Conservation (phyloP, 345 rosid genomes). For the Moringa oleifera region DNA sequence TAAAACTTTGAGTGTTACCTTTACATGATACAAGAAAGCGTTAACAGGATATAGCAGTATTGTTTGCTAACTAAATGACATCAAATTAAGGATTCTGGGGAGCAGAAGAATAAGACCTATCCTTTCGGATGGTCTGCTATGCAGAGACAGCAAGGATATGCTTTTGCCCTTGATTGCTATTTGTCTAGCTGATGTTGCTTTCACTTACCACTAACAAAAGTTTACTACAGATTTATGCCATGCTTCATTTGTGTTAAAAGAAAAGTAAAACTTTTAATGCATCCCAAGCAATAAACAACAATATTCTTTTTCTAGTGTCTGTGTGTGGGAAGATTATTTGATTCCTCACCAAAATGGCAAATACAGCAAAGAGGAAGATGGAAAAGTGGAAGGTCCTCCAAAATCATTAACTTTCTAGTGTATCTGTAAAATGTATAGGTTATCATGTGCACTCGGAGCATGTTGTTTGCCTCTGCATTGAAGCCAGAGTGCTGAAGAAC, state of each 20-base stretch:
- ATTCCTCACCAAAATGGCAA: no score
- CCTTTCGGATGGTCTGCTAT: constrained; percentile 12
- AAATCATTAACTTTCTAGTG: no score
- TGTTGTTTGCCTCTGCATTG: constrained; percentile 3
- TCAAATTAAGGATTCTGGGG: background rate
- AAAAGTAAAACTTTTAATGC: no score
- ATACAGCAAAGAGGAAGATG: no score
- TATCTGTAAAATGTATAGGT: no score
- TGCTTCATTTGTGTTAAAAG: no score
- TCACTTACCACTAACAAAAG: constrained; percentile 24
- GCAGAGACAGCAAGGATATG: constrained; percentile 25
- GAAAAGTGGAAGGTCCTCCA: no score
- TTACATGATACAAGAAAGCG: background rate
- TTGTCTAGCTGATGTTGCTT: constrained; percentile 18
- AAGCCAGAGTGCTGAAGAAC: background rate
- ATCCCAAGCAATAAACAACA: no score
- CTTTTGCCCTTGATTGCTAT: constrained; percentile 8
- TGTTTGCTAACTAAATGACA: constrained; percentile 1
- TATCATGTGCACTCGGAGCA: constrained; percentile 5
- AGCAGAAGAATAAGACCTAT: constrained; percentile 15
- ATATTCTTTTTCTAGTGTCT: no score
- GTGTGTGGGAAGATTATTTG: no score
- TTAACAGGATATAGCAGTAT: background rate
- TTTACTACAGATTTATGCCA: background rate
- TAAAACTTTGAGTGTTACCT: no score